Evolutionary conservation across 1,284 basidiomycete species (phyloP).

Genomic region (Paramarasmius palmivorus): DNA sequence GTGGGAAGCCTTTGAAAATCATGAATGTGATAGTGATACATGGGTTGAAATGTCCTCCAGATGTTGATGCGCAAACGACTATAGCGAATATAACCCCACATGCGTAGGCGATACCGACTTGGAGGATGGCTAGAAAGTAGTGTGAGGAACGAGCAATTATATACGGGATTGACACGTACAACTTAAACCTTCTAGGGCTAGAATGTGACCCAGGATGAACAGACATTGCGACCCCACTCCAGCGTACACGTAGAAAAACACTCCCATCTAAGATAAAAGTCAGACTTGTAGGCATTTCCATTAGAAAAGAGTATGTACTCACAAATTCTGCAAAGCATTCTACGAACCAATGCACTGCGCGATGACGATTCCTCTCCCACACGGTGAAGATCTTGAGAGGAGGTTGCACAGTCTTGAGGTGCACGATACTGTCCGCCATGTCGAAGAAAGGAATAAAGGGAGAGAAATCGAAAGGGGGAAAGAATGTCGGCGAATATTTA

Average conservation of each 20-base stretch:
- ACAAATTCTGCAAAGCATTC: constrained; percentile 45
- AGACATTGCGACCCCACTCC: constrained; percentile 62
- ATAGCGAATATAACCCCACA: constrained; percentile 66
- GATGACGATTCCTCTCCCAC: constrained; percentile 4
- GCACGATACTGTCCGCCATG: neutral
- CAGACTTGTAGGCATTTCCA: constrained; percentile 21
- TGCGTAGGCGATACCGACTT: constrained; percentile 64
- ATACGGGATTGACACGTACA: constrained; percentile 40
- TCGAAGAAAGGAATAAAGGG: no score
- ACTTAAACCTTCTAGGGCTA: constrained; percentile 40
- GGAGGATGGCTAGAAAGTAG: constrained; percentile 47
- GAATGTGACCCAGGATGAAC: constrained; percentile 53
- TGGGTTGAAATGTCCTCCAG: constrained; percentile 68
- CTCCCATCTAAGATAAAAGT: constrained; percentile 30
- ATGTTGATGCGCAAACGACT: constrained; percentile 49
- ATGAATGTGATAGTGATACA: constrained; percentile 56
- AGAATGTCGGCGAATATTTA: no score
- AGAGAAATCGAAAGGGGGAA: no score
- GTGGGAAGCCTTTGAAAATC: constrained; percentile 57
- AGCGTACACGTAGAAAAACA: constrained; percentile 56
- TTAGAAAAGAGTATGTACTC: constrained; percentile 20
- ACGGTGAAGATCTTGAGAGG: constrained; percentile 1
- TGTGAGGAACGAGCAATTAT: neutral
- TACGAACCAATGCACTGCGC: neutral
- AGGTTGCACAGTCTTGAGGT: neutral